phyloP scores from a whole-genome alignment of 1,284 basidiomycete genomes.

The Tilletia indica region DNA sequence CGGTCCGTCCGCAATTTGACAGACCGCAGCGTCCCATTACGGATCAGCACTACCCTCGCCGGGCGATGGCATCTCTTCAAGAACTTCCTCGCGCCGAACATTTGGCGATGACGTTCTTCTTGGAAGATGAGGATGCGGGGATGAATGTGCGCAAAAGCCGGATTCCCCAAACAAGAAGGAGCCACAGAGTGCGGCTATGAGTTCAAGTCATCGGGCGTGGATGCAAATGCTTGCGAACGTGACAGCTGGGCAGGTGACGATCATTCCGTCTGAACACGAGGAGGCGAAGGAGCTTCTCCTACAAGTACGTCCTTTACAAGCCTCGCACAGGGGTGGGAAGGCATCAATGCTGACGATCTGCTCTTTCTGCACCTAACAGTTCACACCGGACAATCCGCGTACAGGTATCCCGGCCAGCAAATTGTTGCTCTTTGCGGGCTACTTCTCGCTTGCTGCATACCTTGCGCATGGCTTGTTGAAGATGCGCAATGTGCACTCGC shows the following conservation, averaged over 20 bases:
- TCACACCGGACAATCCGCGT: constrained; percentile 33
- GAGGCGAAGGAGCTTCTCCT: constrained; percentile 37
- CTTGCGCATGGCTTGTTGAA: constrained; percentile 71
- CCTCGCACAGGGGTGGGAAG: not conserved
- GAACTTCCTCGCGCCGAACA: constrained; percentile 48
- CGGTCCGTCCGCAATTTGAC: constrained; percentile 33
- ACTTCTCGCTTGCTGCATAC: constrained; percentile 74
- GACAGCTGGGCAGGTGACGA: constrained; percentile 39
- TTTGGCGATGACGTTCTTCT: constrained; percentile 50
- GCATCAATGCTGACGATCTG: not conserved
- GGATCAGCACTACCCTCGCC: constrained; percentile 46
- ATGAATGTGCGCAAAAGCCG: not conserved
- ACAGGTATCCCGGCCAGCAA: constrained; percentile 23
- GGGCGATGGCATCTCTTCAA: constrained; percentile 51
- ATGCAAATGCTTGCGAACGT: constrained; percentile 35
- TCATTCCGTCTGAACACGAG: constrained; percentile 35
- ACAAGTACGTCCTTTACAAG: not conserved
- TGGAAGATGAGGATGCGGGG: constrained; percentile 24
- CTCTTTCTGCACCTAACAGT: constrained; percentile 19
- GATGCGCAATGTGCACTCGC: constrained; percentile 70
- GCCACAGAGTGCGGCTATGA: not conserved
- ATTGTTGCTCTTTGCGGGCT: constrained; percentile 73
- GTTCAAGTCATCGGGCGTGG: constrained; percentile 29
- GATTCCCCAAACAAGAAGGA: not conserved
- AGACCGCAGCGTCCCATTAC: constrained; percentile 34